Evolutionary conservation across 2,329 filamentous ascomycete species (phyloP), one percentile per base, ranked within the genome.

Genomic region (Venturia carpophila): DNA sequence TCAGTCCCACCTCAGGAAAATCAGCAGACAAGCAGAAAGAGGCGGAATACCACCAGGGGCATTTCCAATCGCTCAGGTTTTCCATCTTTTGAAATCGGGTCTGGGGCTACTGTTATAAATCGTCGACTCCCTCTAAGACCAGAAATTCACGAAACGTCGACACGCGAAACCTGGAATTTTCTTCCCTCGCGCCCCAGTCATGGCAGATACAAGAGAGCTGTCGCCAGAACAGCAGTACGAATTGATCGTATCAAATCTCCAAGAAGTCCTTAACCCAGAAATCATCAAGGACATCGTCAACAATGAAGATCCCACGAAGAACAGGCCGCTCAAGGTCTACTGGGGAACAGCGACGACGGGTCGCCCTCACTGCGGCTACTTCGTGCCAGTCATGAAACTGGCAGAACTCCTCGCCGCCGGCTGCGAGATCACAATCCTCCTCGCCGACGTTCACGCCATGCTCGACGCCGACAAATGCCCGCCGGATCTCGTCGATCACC

Each of bases 301-400:
- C 67, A 83, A 90, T 74, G 87, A 90, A 64, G 83, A 87, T 60
- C 84, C 86, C 64, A 83, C 90, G 63, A 88, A 52, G 21, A 52
- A 58, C 30, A 58, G 19, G 37, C 27, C 52, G 9, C 52, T 58
- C 52, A 58, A 87, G 74, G 85, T 95, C 75, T 96, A 96, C 85
- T 95, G 90, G 91, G 90, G 89, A 52, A 93, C 89, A 47, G 90
- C 90, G 21, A 91, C 91, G 19, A 95, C 91, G 0, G 91, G 91
- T n/a, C 83, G 87, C 67, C 92, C 92, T 64, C 92, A 97, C 76
- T 90, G 86, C 74, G 92, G 91, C 70, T 96, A 96, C 82, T 90
- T 96, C 68, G 89, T 94, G 11, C 88, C 92, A 6, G 88, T 89
- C 70, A 85, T 96, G 73, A 97, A 97, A 78, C 89, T 97, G 68